Percentiles rank a stretch among this genome's conserved stretches.
phyloP scores from a whole-genome alignment of 306 rosid species.

The Quercus engelmannii region DNA sequence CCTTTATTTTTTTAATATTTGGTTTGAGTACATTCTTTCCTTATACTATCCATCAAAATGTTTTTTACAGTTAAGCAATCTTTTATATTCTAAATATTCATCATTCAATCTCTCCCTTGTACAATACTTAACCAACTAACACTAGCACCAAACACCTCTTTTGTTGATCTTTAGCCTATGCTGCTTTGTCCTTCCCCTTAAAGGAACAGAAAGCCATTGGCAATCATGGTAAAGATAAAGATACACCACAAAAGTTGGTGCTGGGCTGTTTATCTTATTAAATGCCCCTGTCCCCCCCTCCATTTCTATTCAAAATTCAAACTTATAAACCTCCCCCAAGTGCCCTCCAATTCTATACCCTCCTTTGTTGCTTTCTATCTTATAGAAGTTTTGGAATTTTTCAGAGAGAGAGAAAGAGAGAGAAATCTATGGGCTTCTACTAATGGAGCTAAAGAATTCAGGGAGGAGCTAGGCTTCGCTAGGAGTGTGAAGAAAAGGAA shows the following conservation, averaged over 20 bases:
- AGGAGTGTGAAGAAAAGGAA: slow-evolving; percentile 6
- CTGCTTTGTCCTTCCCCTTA: slow-evolving; percentile 84
- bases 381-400: neutral
- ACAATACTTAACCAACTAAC: slow-evolving; percentile 96
- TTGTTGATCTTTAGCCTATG: slow-evolving; percentile 40
- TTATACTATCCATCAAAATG: slow-evolving; percentile 7
- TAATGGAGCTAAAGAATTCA: slow-evolving; percentile 33
- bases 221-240: slow-evolving; percentile 52
- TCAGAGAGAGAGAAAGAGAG: neutral
- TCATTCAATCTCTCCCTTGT: slow-evolving; percentile 67
- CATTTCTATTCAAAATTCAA: slow-evolving; percentile 45
- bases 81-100: slow-evolving; percentile 48
- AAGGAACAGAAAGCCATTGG: slow-evolving; percentile 81
- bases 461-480: slow-evolving; percentile 8
- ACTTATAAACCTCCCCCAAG: slow-evolving; percentile 10
- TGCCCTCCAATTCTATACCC: neutral
- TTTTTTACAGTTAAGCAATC: slow-evolving; percentile 30
- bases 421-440: neutral
- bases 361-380: slow-evolving; percentile 5
- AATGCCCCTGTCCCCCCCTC: slow-evolving; percentile 44
- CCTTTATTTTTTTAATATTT: neutral
- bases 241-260: slow-evolving; percentile 57
- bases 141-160: slow-evolving; percentile 66
- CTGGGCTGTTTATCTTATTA: slow-evolving; percentile 43
- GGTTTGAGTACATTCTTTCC: neutral